Evolutionary conservation across 202 grass and related monocot genomes (phyloP), one percentile per base, ranked within the genome.

Genomic region (Digitaria exilis): DNA sequence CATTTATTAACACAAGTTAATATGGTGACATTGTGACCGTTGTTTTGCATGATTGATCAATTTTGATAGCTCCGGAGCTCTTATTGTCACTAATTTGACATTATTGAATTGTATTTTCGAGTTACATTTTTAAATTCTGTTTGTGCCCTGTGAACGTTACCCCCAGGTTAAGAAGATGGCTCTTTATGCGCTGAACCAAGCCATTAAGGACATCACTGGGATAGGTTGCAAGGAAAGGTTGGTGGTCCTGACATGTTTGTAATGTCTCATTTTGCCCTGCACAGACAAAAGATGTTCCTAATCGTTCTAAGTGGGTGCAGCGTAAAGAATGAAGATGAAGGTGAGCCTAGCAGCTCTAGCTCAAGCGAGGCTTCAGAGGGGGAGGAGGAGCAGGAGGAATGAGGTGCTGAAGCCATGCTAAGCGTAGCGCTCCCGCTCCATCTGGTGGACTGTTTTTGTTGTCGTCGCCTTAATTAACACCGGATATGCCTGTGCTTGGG

Each of bases 101-200:
- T 76, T 68, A 1, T 42, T 68, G 2, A n/a, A n/a, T 30, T 19
- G 2, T 9, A 46, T 65, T 35, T 11, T 71, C 19, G 32, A 66
- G 30, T 6, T 5, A 69, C 5, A 16, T 77, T 84, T 0, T 56
- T 18, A 43, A 28, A 76, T 49, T 15, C 3, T 32, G 24, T 88
- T 1, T n/a, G 41, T 49, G 76, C 14, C 12, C 25, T 43, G 15
- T 66, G 16, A 13, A 56, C n/a, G n/a, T n/a, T n/a, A 48, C 26
- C 78, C 11, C 19, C 86, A 94, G 92, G 89, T 94, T 12, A 94
- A 94, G 77, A 94, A 94, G 79, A 91, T 94, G 39, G 92, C 92
- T 75, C 55, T 91, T 71, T n/a, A 94, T 64, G 92, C 92, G 6
- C 42, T 94, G 6, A 69, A 77, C 10, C 8, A 83, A 80, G 89